These are phyloP conservation scores for Arthrobotrys megalospora DNA, from an alignment of 2,329 filamentous ascomycete genomes.

Conservation along the genomic window DNA sequence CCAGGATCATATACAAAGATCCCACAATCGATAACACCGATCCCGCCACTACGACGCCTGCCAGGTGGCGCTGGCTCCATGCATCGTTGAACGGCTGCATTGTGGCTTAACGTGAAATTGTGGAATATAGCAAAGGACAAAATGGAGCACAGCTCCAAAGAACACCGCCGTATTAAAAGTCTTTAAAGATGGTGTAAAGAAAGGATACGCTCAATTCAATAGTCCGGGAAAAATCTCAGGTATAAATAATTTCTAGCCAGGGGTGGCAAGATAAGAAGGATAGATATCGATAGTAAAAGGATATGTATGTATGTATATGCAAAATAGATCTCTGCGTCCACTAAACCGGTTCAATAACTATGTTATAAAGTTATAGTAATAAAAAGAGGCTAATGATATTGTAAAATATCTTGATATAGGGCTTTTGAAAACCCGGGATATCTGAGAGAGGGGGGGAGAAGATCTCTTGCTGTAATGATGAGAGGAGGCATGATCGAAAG, in stretches of 20 bases:
- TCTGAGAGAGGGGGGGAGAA: neutral
- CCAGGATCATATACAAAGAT: slow-evolving; percentile 53
- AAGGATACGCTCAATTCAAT: neutral
- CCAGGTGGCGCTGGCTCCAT: slow-evolving; percentile 48
- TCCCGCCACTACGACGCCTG: slow-evolving; percentile 45
- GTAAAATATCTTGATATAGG: neutral
- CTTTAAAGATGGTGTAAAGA: neutral
- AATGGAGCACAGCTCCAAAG: slow-evolving; percentile 1
- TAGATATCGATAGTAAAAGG: slow-evolving; percentile 11
- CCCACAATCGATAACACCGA: slow-evolving; percentile 54
- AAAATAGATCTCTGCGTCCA: slow-evolving; percentile 2
- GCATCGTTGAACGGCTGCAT: slow-evolving; percentile 46
- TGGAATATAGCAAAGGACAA: neutral
- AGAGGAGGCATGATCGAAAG: slow-evolving; percentile 6
- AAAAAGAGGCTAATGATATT: slow-evolving; percentile 7
- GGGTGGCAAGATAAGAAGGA: slow-evolving; percentile 9
- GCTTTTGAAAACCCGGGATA: neutral
- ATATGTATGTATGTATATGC: slow-evolving; percentile 6
- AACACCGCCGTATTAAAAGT: neutral
- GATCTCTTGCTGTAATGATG: slow-evolving; percentile 20
- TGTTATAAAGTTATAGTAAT: neutral
- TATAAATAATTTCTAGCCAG: neutral
- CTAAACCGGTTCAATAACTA: neutral
- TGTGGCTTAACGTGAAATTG: neutral
- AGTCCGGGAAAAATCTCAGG: neutral